These are phyloP conservation scores for Catenaria anguillulae DNA, from an alignment of 371 early-diverging fungal species.

Conservation along the genomic window DNA sequence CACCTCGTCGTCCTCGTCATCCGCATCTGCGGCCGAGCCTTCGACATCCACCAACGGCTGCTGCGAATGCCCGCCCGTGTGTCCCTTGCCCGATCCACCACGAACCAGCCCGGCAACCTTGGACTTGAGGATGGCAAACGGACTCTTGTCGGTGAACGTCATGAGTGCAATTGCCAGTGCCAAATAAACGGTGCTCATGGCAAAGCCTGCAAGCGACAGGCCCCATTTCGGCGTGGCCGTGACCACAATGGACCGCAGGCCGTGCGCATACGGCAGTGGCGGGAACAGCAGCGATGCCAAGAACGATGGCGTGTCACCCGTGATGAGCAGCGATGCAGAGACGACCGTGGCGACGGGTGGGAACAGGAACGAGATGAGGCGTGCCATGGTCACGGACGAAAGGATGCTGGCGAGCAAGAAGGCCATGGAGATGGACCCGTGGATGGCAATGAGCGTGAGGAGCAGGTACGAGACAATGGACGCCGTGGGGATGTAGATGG, in stretches of 20 bases:
- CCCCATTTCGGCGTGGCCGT: not conserved
- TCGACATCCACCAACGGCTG: not conserved
- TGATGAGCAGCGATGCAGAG: not conserved
- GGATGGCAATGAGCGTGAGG: not conserved
- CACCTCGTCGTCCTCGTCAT: not conserved
- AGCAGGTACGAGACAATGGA: not conserved
- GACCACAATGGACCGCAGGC: not conserved
- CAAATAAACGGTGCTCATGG: not conserved
- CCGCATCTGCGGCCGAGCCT: not conserved
- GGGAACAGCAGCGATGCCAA: slow-evolving; percentile 1
- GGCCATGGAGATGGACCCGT: not conserved
- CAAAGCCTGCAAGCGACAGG: not conserved
- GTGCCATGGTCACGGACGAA: not conserved
- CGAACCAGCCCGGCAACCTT: not conserved
- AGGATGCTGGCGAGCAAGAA: not conserved
- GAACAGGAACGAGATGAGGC: slow-evolving; percentile 4
- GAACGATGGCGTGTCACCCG: too few species aligned
- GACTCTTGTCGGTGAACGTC: not conserved
- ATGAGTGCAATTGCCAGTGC: not conserved
- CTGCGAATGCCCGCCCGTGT: too few species aligned
- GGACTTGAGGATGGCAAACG: not conserved
- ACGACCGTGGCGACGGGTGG: not conserved
- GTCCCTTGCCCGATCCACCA: not conserved
- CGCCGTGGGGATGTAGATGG: not conserved
- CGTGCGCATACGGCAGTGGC: not conserved